phyloP scores from a whole-genome alignment of 1,139 yeast genomes.

The Schwanniomyces etchellsii region DNA sequence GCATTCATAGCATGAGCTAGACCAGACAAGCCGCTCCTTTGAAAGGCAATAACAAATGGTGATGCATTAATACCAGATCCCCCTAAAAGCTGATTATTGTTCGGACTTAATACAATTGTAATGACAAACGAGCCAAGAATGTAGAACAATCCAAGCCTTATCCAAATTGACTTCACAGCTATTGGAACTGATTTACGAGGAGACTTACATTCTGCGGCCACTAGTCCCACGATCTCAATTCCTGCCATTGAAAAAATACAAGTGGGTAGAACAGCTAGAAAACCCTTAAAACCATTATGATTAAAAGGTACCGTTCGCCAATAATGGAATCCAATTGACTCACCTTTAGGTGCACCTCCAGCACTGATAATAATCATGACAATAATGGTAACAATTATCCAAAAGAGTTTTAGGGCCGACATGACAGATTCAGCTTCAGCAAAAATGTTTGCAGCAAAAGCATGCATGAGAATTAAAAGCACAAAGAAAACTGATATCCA shows the following conservation, averaged over 20 bases:
- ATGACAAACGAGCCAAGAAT: constrained; percentile 36
- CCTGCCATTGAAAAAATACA: constrained; percentile 37
- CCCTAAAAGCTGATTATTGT: constrained; percentile 30
- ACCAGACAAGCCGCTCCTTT: constrained; percentile 11
- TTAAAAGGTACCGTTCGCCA: constrained; percentile 40
- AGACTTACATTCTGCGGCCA: constrained; percentile 37
- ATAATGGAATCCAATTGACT: constrained; percentile 42
- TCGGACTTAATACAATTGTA: constrained; percentile 40
- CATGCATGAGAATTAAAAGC: constrained; percentile 29
- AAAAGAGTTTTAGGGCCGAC: constrained; percentile 30
- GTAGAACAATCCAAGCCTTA: constrained; percentile 33
- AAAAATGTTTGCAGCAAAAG: constrained; percentile 37
- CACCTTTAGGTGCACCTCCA: constrained; percentile 36
- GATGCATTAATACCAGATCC: constrained; percentile 31
- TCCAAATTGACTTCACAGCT: constrained; percentile 37
- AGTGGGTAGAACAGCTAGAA: constrained; percentile 34
- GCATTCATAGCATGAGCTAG: constrained; percentile 24
- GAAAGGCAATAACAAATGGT: constrained; percentile 41
- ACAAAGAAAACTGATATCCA: constrained; percentile 34
- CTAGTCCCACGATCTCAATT: constrained; percentile 35
- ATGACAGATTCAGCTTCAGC: constrained; percentile 41
- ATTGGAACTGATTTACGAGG: constrained; percentile 37
- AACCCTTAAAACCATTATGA: constrained; percentile 35
- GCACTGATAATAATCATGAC: constrained; percentile 34
- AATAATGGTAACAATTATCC: constrained; percentile 34